Base-by-base conservation (phyloP, 2,329 filamentous ascomycete species). In the Aurifilum marmelostoma region DNA sequence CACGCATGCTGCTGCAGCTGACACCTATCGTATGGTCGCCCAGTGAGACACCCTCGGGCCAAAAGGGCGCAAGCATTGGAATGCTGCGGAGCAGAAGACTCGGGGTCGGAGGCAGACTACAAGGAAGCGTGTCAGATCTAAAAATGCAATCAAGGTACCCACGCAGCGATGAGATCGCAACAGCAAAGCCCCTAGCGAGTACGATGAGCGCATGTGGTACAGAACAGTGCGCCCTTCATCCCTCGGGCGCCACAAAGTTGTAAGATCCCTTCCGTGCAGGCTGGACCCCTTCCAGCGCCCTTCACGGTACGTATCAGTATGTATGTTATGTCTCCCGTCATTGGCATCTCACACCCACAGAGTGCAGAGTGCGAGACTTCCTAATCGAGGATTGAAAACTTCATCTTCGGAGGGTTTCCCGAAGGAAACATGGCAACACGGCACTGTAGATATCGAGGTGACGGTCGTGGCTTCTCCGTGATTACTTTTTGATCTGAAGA, bases 391-490 rank as follows among this genome's bases (percentile, higher is more conserved):
- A 82, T 72, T 52, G 18, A 50, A 54, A 66, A 76, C 79, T 85
- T 81, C 72, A 78, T 88, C 85, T 88, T 81, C 85, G 86, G 85
- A 87, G 78, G 69, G 83, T 83, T 83, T 83, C 81, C 81, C 72
- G 71, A 63, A 62, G 66, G 68, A 81, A 83, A 85, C 84, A 76
- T 78, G 86, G 86, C 86, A 88, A 88, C 86, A 77, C 85, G 80
- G 85, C 86, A 88, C 86, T 85, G 86, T 88, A 77, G 81, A 75
- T 74, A 67, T 69, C 83, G 82, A 80, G 82, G 82, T 88, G 86
- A 85, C 80, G 85, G 86, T 88, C 86, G 86, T 88, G 86, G 86
- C 87, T 81, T 81, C 84, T 87, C 84, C 80, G 80, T 87, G 81
- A 78, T 83, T 61, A 61, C 85, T 88, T 88, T 88, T 88, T 88